Evolutionary conservation across 1,139 yeast genomes (phyloP), one percentile per base, ranked within the genome.

Genomic region (Candida gigantensis): DNA sequence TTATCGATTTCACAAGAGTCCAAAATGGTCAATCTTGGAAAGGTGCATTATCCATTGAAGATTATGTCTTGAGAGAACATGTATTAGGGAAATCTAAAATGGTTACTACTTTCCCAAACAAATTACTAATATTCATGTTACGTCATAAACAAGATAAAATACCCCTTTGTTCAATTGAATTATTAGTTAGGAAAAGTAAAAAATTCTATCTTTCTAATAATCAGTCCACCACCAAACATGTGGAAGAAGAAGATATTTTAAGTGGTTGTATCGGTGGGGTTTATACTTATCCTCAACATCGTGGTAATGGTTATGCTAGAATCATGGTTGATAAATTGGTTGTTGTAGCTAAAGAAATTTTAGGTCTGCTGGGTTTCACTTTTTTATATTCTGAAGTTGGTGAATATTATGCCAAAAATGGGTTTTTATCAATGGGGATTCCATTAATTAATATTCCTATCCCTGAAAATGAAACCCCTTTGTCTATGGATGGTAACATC

Each of bases 371-470:
- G 38, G 73, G 76, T 12, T 68, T 72, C 36, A 59, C 72, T 10
- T 75, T 72, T 40, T 65, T 84, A 41, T 84, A 84, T 66, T 81
- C 89, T 24, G 94, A 84, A 51, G 73, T 85, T 26, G 90, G 88
- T 5, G 80, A 79, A 39, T 84, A 76, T 55, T 84, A 84, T 54
- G 56, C 65, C 24, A 63, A 67, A 39, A 68, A 73, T 48, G 94
- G 87, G 2, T 84, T 79, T 56, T 59, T 64, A 28, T 71, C 81
- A 2, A 56, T 62, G 38, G 74, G 65, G 27, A 76, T 78, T 7
- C 79, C 66, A 5, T 67, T 51, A 47, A 61, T 51, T 61, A 39
- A 55, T 21, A 37, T 44, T 13, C 47, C 48, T 6, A 28, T 45
- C 32, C 14, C 23, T 2, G 16, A 6, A 9, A 23, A n/a, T 14